A percentile compares a stretch with the other conserved stretches of the same genome.
phyloP scores from a whole-genome alignment of 495 filamentous ascomycete genomes.

The Annulohypoxylon moriforme region DNA sequence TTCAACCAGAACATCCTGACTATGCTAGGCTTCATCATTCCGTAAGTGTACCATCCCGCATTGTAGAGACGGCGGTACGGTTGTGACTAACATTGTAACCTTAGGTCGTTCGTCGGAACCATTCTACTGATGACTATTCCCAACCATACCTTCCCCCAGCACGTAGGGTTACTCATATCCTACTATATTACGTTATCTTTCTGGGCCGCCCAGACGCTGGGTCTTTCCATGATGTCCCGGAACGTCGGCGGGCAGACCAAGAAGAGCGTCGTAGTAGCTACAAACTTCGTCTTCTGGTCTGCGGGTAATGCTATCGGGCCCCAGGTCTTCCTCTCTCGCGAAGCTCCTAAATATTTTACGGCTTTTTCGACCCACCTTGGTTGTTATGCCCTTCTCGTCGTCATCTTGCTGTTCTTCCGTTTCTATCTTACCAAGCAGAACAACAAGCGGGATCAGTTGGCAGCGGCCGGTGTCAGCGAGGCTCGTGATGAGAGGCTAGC shows the following conservation, averaged over 20 bases:
- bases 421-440: slow-evolving; percentile 61
- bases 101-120: slow-evolving; percentile 65
- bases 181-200: slow-evolving; percentile 69
- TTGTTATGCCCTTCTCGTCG: slow-evolving; percentile 62
- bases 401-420: slow-evolving; percentile 59
- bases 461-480: slow-evolving; percentile 54
- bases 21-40: slow-evolving; percentile 72
- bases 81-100: not conserved
- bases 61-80: slow-evolving; percentile 32
- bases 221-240: slow-evolving; percentile 61
- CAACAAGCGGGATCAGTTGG: slow-evolving; percentile 58
- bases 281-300: slow-evolving; percentile 63
- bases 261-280: slow-evolving; percentile 60
- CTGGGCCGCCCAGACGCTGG: slow-evolving; percentile 67
- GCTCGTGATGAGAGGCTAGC: slow-evolving; percentile 55
- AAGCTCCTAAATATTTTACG: slow-evolving; percentile 64
- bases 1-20: slow-evolving; percentile 71
- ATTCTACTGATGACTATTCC: slow-evolving; percentile 66
- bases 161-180: slow-evolving; percentile 65
- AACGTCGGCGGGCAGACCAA: slow-evolving; percentile 69
- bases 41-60: slow-evolving; percentile 57
- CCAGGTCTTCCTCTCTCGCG: slow-evolving; percentile 63
- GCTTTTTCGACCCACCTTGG: slow-evolving; percentile 67
- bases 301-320: slow-evolving; percentile 64
- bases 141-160: slow-evolving; percentile 55